phyloP scores from a whole-genome alignment of 257 asterid species.

The Petrea volubilis region DNA sequence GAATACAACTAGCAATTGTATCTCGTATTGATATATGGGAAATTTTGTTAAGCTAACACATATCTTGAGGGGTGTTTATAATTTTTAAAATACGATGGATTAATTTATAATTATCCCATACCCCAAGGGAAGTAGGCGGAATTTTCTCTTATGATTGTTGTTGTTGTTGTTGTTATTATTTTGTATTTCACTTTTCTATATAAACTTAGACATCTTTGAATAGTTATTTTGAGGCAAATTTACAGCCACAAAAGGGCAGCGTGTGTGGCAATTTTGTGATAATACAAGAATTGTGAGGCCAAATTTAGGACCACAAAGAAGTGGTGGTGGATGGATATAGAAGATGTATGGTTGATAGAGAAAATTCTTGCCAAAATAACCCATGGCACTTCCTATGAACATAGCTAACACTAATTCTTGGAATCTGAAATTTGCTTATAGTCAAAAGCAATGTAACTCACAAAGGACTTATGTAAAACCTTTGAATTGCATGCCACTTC shows the following conservation, averaged over 20 bases:
- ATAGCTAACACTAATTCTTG: slow-evolving; percentile 15
- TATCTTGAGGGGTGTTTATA: no score
- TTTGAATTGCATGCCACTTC: slow-evolving; percentile 36
- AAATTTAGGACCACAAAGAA: slow-evolving; percentile 20
- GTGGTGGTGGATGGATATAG: slow-evolving; percentile 30
- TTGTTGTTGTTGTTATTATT: no score
- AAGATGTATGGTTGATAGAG: not conserved
- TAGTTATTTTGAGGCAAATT: not conserved
- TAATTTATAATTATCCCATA: no score
- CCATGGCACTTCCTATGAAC: slow-evolving; percentile 29
- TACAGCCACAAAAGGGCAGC: not conserved
- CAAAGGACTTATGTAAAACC: slow-evolving; percentile 26
- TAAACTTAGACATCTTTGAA: not conserved
- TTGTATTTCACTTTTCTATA: no score
- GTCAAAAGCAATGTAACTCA: slow-evolving; percentile 21
- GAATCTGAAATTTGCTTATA: slow-evolving; percentile 25
- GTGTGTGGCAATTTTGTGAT: slow-evolving; percentile 36
- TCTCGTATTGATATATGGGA: no score
- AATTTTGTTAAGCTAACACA: no score
- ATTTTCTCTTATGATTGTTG: no score
- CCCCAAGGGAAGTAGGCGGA: no score
- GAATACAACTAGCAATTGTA: no score
- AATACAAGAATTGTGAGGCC: slow-evolving; percentile 13
- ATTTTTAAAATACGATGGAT: no score
- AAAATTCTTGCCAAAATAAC: slow-evolving; percentile 6